phyloP scores from a whole-genome alignment of 805 yeast species.

The Candida oleophila region DNA sequence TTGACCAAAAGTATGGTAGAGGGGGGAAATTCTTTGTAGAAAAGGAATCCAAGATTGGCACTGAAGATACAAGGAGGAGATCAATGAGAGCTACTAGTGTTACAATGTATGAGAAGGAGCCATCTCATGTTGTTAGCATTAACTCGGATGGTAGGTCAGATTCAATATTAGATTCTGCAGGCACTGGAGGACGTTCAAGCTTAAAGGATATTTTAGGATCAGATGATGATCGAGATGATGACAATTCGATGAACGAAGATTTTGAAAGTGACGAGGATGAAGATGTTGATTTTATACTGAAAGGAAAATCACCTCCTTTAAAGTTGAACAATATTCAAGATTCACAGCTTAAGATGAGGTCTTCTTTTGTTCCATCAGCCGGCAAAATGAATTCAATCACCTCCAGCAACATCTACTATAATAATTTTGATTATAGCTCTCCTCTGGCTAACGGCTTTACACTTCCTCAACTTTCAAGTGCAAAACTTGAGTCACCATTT shows the following conservation, averaged over 20 bases:
- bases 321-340: constrained; percentile 24
- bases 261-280: constrained; percentile 34
- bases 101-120: constrained; percentile 1
- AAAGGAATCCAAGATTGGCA: constrained; percentile 24
- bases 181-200: constrained; percentile 7
- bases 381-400: constrained; percentile 8
- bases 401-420: constrained; percentile 13
- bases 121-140: background rate
- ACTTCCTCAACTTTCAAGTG: constrained; percentile 5
- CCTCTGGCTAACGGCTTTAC: constrained; percentile 10
- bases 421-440: constrained; percentile 15
- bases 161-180: background rate
- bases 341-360: constrained; percentile 9
- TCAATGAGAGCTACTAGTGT: constrained; percentile 36
- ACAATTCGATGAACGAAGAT: constrained; percentile 4
- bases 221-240: constrained; percentile 16
- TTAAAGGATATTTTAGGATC: constrained; percentile 6
- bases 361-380: constrained; percentile 9
- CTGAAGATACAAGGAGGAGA: constrained; percentile 19
- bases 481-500: constrained; percentile 16
- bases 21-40: constrained; percentile 88
- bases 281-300: constrained; percentile 5
- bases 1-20: constrained; percentile 81
- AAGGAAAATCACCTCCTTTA: constrained; percentile 23
- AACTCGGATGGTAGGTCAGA: background rate